Conservation (phyloP, 106 monocot genomes). For the Hemerocallis citrina region DNA sequence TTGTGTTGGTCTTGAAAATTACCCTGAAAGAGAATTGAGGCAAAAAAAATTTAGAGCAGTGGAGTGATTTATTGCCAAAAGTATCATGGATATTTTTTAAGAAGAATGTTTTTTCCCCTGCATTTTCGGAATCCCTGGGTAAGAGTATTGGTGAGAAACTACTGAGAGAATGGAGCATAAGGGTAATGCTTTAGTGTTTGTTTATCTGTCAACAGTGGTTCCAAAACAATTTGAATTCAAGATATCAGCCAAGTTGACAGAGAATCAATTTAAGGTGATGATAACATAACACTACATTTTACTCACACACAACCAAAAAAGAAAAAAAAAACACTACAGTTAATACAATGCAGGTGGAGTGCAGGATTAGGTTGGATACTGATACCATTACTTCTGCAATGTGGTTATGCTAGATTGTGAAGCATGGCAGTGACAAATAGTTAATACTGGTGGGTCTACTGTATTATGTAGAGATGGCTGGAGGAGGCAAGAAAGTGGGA, state of each 20-base stretch:
- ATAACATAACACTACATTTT: too few relatives aligned
- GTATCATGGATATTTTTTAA: background rate
- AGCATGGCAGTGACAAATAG: too few relatives aligned
- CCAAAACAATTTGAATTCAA: background rate
- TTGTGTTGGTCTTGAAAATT: background rate
- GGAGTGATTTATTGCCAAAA: background rate
- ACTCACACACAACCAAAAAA: too few relatives aligned
- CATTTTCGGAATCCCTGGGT: background rate
- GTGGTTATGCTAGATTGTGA: background rate
- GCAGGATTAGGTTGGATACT: background rate
- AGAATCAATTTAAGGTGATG: too few relatives aligned
- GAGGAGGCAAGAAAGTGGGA: too few relatives aligned
- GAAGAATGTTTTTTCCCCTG: background rate
- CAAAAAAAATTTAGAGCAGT: background rate
- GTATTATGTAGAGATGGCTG: too few relatives aligned
- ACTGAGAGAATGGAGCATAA: background rate
- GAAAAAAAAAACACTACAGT: too few relatives aligned
- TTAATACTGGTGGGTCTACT: too few relatives aligned
- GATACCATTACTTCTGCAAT: background rate
- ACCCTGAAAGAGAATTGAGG: background rate
- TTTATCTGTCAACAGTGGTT: background rate
- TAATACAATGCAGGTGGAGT: too few relatives aligned
- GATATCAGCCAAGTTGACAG: background rate
- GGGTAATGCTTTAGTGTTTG: background rate
- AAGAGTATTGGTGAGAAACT: background rate